Percentiles rank a stretch among this genome's conserved stretches.
phyloP scores from a whole-genome alignment of 1,284 basidiomycete genomes.

The Quambalaria eucalypti region DNA sequence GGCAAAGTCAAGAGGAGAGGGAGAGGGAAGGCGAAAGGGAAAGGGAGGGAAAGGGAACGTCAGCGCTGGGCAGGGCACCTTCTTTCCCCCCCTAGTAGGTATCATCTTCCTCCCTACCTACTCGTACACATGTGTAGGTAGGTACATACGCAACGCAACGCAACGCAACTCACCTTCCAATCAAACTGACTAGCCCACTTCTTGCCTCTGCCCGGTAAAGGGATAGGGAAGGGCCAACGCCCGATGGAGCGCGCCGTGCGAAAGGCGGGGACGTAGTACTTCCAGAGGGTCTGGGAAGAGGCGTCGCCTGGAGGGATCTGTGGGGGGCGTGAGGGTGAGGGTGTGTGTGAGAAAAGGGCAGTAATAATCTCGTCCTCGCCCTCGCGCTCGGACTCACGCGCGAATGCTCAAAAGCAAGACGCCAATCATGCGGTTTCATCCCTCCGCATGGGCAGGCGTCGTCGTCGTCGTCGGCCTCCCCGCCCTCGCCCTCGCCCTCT shows the following conservation, averaged over 20 bases:
- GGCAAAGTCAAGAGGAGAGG: too few species aligned
- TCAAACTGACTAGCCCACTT: conserved; percentile 5
- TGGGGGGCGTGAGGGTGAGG: neutral
- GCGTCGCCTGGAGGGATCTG: neutral
- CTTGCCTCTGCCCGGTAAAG: too few species aligned
- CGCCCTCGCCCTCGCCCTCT: neutral
- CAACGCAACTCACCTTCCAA: neutral
- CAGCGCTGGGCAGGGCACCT: neutral
- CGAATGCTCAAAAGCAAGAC: conserved; percentile 5
- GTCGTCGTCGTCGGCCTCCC: neutral
- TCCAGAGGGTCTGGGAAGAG: neutral
- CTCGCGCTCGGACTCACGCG: neutral
- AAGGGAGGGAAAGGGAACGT: neutral
- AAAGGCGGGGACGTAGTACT: conserved; percentile 7
- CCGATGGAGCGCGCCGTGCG: neutral
- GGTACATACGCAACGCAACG: neutral
- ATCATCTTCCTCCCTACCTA: too few species aligned
- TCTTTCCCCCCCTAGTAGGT: too few species aligned
- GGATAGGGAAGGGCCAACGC: too few species aligned
- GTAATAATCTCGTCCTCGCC: neutral
- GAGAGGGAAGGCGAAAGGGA: neutral
- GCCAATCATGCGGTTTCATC: conserved; percentile 1
- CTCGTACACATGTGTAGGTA: too few species aligned
- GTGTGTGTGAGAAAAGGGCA: neutral
- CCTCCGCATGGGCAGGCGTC: neutral